phyloP scores from a whole-genome alignment of 2,329 filamentous ascomycete species.

The Colletotrichum sp. region DNA sequence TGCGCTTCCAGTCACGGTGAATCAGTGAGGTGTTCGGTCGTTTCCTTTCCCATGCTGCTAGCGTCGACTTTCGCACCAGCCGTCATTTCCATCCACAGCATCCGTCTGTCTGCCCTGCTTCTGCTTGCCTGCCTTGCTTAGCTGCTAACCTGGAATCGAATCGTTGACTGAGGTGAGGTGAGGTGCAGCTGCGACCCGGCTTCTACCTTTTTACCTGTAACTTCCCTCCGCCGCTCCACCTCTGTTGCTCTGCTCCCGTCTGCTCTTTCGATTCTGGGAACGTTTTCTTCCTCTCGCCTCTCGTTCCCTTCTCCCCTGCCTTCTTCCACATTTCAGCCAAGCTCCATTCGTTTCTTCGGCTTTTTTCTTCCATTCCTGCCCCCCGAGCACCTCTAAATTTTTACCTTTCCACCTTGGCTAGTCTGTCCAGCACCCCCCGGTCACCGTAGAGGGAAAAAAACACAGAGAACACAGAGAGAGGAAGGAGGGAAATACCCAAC shows the following conservation, averaged over 20 bases:
- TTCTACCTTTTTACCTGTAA: slow-evolving; percentile 15
- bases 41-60: not conserved
- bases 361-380: not conserved
- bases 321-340: not conserved
- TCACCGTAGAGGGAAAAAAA: not conserved
- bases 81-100: not conserved
- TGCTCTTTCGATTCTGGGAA: not conserved
- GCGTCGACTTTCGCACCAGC: not conserved
- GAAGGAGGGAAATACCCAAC: not conserved
- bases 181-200: not conserved
- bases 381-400: not conserved
- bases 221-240: slow-evolving; percentile 2
- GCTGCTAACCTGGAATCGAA: not conserved
- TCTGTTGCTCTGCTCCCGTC: not conserved
- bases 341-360: not conserved
- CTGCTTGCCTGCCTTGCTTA: not conserved
- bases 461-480: not conserved
- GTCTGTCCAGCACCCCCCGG: slow-evolving; percentile 6
- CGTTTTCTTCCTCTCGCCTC: not conserved
- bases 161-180: not conserved
- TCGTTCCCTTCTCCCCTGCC: not conserved
- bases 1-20: not conserved
- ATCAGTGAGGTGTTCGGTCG: not conserved
- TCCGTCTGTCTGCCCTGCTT: not conserved
- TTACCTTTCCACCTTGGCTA: not conserved